Percentiles rank a stretch among this genome's conserved stretches.
Evolutionary conservation across 352 stramenopile genomes (phyloP).

Genomic region (Phytophthora pinifolia): DNA sequence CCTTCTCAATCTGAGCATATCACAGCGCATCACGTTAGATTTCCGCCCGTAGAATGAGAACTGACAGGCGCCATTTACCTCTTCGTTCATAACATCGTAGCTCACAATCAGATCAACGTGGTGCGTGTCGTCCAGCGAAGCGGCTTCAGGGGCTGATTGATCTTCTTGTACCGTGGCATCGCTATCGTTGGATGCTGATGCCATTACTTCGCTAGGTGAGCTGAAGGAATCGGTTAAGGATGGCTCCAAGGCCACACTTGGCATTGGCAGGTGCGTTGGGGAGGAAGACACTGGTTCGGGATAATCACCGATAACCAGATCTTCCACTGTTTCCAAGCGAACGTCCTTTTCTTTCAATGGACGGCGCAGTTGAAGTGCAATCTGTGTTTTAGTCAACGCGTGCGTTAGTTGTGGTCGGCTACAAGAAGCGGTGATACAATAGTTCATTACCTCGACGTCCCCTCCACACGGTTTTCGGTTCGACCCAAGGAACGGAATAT

Average conservation of each 20-base stretch:
- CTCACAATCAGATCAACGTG: slow-evolving; percentile 75
- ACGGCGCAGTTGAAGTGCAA: slow-evolving; percentile 53
- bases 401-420: background rate
- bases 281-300: slow-evolving; percentile 23
- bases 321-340: slow-evolving; percentile 39
- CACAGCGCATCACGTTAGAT: slow-evolving; percentile 6
- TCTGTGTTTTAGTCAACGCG: slow-evolving; percentile 26
- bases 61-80: slow-evolving; percentile 36
- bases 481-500: slow-evolving; percentile 64
- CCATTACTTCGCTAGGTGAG: background rate
- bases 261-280: slow-evolving; percentile 10
- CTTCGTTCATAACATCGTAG: slow-evolving; percentile 87
- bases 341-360: slow-evolving; percentile 70
- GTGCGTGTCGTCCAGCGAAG: slow-evolving; percentile 42
- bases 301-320: slow-evolving; percentile 62
- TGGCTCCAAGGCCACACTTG: slow-evolving; percentile 18
- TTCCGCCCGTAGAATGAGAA: background rate
- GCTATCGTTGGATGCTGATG: background rate
- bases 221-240: background rate
- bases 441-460: slow-evolving; percentile 56
- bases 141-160: background rate
- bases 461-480: slow-evolving; percentile 69
- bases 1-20: slow-evolving; percentile 52
- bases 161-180: slow-evolving; percentile 1
- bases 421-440: too few species aligned